phyloP scores from a whole-genome alignment of 169 alveolate species.

The Perkinsus chesapeaki region DNA sequence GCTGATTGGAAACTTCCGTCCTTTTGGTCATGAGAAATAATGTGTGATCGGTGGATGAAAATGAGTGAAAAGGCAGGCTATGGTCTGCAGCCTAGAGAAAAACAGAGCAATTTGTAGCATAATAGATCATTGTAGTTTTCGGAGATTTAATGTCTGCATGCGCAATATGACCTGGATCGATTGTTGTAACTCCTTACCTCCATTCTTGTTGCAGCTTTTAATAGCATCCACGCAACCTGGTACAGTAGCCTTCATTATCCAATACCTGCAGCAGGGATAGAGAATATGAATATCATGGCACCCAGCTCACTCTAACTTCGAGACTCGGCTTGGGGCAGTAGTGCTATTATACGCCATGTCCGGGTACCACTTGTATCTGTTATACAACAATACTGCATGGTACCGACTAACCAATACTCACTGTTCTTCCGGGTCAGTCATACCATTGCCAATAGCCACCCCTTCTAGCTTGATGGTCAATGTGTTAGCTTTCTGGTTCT shows the following conservation, averaged over 20 bases:
- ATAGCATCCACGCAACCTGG: conserved; percentile 41
- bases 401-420: not conserved
- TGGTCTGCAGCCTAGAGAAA: no score
- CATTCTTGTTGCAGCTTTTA: conserved; percentile 42
- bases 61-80: no score
- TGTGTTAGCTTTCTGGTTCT: conserved; percentile 8
- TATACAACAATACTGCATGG: not conserved
- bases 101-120: no score
- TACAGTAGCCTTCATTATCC: conserved; percentile 33
- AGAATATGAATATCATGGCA: no score
- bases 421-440: conserved; percentile 51
- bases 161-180: no score
- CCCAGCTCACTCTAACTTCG: conserved; percentile 40
- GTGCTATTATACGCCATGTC: conserved; percentile 51
- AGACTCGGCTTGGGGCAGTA: conserved; percentile 34
- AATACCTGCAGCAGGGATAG: no score
- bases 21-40: no score
- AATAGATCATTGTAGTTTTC: no score
- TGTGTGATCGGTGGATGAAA: not conserved
- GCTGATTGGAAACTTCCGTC: no score
- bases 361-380: conserved; percentile 45
- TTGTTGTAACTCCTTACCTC: no score
- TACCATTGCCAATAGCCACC: conserved; percentile 70
- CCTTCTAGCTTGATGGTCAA: conserved; percentile 44
- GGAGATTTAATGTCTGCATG: no score